Evolutionary conservation across 768 basidiomycete genomes (phyloP), one percentile per base, ranked within the genome.

Genomic region (Lactarius akahatsu): DNA sequence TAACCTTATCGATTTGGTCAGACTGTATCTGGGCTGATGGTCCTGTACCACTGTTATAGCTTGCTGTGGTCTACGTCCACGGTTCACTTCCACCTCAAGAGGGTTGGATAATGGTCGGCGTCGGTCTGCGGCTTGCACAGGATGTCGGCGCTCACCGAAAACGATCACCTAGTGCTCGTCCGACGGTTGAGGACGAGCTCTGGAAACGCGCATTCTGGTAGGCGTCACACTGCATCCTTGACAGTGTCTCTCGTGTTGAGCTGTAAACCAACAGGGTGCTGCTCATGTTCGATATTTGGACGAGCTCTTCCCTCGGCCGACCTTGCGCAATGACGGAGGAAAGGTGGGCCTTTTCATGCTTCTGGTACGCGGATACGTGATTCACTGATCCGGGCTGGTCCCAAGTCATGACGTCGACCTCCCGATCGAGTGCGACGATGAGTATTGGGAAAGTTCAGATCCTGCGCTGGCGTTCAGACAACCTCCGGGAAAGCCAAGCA

Each of bases 151-250:
- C 86, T 0, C 92, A 94, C 74, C 78, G 85, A 32, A 77, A 80
- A 57, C 77, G 73, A 63, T 75, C 78, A 7, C 76, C 80, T 20
- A 78, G 78, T 62, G 71, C 73, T 11, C 67, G 73, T 7, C 80
- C 80, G 20, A 83, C 78, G 11, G 76, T 80, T 6, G 87, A 92
- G 69, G 82, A 88, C 61, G 91, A 94, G 72, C 78, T 90, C 28
- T 90, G 88, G 84, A 90, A 90, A 73, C 82, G 87, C n/a, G 86
- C 82, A 13, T 87, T 87, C 71, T 88, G 86, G 85, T 83, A 71
- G 16, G 75, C 56, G 34, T n/a, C 32, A 32, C 32, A 23, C n/a
- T n/a, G 40, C 32, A 4, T 6, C 8, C n/a, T 36, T 50, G 55
- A 20, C 3, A n/a, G 8, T 0, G 20, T 28, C 16, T 2, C 40